A percentile compares a stretch with the other conserved stretches of the same genome.
phyloP scores from a whole-genome alignment of 2,329 filamentous ascomycete species.

The Pseudocercospora fijiensis region DNA sequence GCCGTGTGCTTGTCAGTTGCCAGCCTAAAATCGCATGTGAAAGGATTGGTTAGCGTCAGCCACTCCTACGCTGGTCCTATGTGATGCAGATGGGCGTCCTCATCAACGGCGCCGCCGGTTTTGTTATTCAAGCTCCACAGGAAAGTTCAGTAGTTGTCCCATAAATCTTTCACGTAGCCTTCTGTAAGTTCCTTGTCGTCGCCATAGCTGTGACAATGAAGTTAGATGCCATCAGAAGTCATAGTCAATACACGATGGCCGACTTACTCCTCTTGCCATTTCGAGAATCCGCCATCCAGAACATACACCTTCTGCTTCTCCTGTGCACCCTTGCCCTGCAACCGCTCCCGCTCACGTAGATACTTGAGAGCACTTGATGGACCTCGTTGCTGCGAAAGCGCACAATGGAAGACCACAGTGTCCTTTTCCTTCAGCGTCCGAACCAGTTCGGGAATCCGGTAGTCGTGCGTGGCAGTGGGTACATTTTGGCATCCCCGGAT shows the following conservation, averaged over 20 bases:
- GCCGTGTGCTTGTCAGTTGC: background rate
- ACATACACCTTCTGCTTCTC: conserved; percentile 72
- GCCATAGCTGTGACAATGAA: conserved; percentile 55
- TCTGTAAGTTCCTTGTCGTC: conserved; percentile 78
- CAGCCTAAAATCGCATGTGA: background rate
- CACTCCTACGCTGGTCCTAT: background rate
- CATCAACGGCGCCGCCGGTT: background rate
- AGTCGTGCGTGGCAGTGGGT: conserved; percentile 70
- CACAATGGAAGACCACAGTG: conserved; percentile 90
- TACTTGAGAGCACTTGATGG: conserved; percentile 82
- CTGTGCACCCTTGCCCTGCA: conserved; percentile 39
- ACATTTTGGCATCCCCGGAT: conserved; percentile 76
- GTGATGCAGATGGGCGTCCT: background rate
- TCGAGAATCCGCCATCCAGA: conserved; percentile 77
- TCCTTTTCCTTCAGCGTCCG: conserved; percentile 73
- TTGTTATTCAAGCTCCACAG: background rate
- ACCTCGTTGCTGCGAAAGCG: conserved; percentile 84
- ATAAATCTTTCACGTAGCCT: conserved; percentile 79
- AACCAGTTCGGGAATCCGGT: conserved; percentile 77
- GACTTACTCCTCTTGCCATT: conserved; percentile 76
- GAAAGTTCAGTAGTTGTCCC: conserved; percentile 53
- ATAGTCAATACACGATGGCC: too few species aligned
- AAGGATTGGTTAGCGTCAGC: background rate
- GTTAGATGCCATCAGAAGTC: conserved; percentile 6
- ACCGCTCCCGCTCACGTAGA: conserved; percentile 64